These are phyloP conservation scores for Xylariaceae sp. DNA, from an alignment of 2,329 filamentous ascomycete species.

Conservation along the genomic window DNA sequence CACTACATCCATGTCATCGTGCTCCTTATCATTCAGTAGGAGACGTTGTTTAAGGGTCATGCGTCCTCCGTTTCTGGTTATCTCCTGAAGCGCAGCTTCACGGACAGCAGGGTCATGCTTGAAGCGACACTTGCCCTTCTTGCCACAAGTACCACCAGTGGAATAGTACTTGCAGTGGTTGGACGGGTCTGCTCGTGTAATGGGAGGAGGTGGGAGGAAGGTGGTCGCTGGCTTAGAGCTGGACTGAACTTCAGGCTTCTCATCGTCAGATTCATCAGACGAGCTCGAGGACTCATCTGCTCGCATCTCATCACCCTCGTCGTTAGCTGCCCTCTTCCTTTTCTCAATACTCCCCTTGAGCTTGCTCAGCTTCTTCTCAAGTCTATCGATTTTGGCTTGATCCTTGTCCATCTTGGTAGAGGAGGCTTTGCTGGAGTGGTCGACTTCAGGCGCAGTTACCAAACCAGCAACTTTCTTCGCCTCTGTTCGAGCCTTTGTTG, in stretches of 20 bases:
- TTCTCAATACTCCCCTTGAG: conserved; percentile 71
- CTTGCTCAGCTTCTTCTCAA: conserved; percentile 69
- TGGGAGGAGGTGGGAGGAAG: conserved; percentile 54
- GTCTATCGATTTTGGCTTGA: conserved; percentile 58
- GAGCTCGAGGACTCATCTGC: conserved; percentile 47
- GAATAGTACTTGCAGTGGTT: conserved; percentile 75
- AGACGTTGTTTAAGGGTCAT: conserved; percentile 71
- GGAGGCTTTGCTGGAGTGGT: conserved; percentile 49
- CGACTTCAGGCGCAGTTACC: conserved; percentile 64
- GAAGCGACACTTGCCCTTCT: conserved; percentile 78
- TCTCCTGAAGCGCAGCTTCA: conserved; percentile 67
- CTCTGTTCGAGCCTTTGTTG: conserved; percentile 73
- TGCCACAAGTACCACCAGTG: conserved; percentile 70
- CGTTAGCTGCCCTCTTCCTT: conserved; percentile 70
- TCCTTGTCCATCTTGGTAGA: conserved; percentile 56
- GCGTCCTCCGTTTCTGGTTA: conserved; percentile 68
- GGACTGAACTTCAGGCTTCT: conserved; percentile 63
- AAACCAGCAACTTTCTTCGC: conserved; percentile 62
- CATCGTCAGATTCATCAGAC: conserved; percentile 61
- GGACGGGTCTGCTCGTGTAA: conserved; percentile 62
- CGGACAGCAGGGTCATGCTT: conserved; percentile 69
- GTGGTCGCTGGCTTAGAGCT: conserved; percentile 49
- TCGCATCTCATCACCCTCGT: conserved; percentile 70
- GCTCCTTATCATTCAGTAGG: conserved; percentile 70
- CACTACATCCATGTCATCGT: conserved; percentile 69